phyloP scores from a whole-genome alignment of 441 rosid species.

The Eruca vesicaria region DNA sequence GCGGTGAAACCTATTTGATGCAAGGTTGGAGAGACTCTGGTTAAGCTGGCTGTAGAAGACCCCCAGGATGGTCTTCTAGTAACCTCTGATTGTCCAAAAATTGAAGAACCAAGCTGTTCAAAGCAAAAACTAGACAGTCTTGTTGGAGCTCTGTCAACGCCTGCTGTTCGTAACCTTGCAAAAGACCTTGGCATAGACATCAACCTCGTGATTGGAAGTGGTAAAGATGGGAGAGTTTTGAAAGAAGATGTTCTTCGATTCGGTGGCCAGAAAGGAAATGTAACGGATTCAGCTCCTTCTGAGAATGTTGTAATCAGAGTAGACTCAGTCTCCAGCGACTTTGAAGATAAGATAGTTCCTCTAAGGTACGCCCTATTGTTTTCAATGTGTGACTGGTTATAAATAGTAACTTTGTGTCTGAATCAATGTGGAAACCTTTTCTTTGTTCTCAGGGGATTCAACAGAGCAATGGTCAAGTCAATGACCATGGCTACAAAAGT shows the following conservation, averaged over 20 bases:
- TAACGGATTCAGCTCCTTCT: constrained; percentile 35
- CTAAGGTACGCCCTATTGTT: constrained; percentile 48
- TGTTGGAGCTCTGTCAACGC: constrained; percentile 61
- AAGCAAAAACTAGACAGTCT: constrained; percentile 29
- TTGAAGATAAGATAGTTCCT: constrained; percentile 59
- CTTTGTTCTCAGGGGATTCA: constrained; percentile 65
- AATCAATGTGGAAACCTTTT: not conserved
- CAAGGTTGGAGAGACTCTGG: constrained; percentile 88
- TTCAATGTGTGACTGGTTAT: not conserved
- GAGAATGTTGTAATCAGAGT: constrained; percentile 22
- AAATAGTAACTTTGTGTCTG: not conserved
- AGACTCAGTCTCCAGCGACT: constrained; percentile 13
- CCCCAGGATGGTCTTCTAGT: constrained; percentile 28
- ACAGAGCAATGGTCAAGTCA: constrained; percentile 84
- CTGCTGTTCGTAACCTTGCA: constrained; percentile 76
- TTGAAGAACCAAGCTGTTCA: not conserved
- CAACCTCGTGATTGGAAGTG: constrained; percentile 61
- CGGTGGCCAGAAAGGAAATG: constrained; percentile 47
- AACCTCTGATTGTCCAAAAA: constrained; percentile 27
- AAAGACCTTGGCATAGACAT: constrained; percentile 62
- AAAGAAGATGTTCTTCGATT: constrained; percentile 74
- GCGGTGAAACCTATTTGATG: constrained; percentile 2
- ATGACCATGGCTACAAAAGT: constrained; percentile 90
- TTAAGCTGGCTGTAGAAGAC: constrained; percentile 60
- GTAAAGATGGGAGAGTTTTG: constrained; percentile 68